Evolutionary conservation across 495 filamentous ascomycete genomes (phyloP), one percentile per base, ranked within the genome.

Genomic region (Daldinia vernicosa): DNA sequence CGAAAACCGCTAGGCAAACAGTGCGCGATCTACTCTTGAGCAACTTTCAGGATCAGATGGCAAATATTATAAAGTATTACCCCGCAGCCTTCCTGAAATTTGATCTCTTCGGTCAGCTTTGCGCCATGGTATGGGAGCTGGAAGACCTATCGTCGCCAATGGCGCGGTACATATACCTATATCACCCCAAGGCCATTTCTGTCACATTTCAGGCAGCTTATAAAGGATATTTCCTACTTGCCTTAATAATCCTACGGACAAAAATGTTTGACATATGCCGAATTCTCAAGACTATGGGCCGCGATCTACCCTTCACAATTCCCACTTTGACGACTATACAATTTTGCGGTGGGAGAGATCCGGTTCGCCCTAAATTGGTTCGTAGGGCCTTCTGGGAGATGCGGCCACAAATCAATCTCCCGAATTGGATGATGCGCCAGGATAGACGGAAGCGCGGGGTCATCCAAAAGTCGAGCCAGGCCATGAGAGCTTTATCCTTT

Each of bases 31-130:
- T 47, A 4, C 19, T 47, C 8, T 22, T 47, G 0, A 32, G 6
- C 45, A 15, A 26, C n/a, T 67, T 67, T 55, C 0, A 35, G 9
- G 30, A 22, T 12, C 63, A 66, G 8, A 59, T 27, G 27, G 15
- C 19, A 12, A 0, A 15, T 32, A 19, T 24, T 15, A 1, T 40
- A 8, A 7, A 57, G 53, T 30, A 51, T 24, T 3, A 0, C 3
- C 40, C 40, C 4, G 4, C 6, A 6, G 1, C 0, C 7, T 19
- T 2, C 1, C 0, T 0, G 0, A 24, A 47, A 19, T 19, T 47
- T 3, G 3, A 1, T 4, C 43, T 24, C 4, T 12, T 47, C 7
- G 9, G 5, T 3, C 0, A 12, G 9, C 4, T 47, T 12, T 24
- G 19, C 43, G 11, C 19, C 4, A 47, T 47, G 17, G 9, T 4